Evolutionary conservation across 768 basidiomycete genomes (phyloP), one percentile per base, ranked within the genome.

Genomic region (Suillus subluteus): DNA sequence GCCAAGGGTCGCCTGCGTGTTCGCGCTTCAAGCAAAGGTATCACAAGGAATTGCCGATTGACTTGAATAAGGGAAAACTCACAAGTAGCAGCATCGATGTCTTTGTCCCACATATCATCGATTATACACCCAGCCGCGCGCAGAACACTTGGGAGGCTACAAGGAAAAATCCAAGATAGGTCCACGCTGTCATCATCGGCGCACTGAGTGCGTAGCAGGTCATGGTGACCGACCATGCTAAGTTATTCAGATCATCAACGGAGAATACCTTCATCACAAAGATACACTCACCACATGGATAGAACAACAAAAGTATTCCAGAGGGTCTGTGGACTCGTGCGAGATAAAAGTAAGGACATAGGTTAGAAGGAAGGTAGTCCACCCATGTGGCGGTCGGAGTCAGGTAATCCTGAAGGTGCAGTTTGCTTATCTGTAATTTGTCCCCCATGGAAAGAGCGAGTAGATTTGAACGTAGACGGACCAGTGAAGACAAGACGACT

Each of bases 211-310:
- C 32, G 32, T 55, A 55, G 54, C 30, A 55, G 32, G 54, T 55
- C 54, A 55, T 55, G 32, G 32, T 55, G 18, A 55, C 30, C 30
- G 54, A 55, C 54, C 54, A 55, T 35, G 54, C 54, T 55, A 21
- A 21, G 9, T 55, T 2, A 55, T 55, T 55, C 32, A 4, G 30
- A 18, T 32, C 9, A 15, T 8, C 2, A 32, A 55, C 2, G 23
- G 18, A 21, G 32, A 32, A 21, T 15, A 11, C 16, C 7, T 55
- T 55, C 30, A 18, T 32, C 30, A 21, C 32, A 32, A 32, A 55
- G 18, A 32, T 5, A 30, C 15, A 18, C 54, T 55, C 32, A 55
- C 54, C 30, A 2, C 54, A 55, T 55, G 54, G 54, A 55, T 55
- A 55, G 32, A 55, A 55, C 5, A 55, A 5, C 5, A 32, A 35